These are phyloP conservation scores for Quercus suber DNA, from an alignment of 306 rosid genomes.

Conservation along the genomic window DNA sequence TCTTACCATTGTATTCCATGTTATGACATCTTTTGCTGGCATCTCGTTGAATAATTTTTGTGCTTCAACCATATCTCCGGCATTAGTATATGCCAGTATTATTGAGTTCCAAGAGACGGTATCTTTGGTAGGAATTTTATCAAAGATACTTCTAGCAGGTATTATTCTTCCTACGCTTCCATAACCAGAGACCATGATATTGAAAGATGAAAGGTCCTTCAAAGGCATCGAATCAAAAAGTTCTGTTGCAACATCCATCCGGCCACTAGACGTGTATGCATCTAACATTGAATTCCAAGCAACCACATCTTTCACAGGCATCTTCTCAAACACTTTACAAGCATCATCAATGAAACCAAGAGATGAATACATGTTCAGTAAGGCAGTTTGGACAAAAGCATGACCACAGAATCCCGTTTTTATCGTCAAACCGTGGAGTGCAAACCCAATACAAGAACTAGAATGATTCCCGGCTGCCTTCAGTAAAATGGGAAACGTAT, in stretches of 20 bases:
- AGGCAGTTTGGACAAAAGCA: constrained; percentile 27
- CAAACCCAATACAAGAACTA: background rate
- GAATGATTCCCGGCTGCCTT: constrained; percentile 21
- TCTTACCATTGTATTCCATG: constrained; percentile 33
- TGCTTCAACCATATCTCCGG: constrained; percentile 24
- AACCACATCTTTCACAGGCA: constrained; percentile 23
- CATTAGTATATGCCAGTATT: constrained; percentile 21
- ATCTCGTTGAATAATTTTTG: constrained; percentile 6
- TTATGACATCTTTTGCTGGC: constrained; percentile 21
- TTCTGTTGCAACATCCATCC: constrained; percentile 1
- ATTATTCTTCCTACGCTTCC: constrained; percentile 1
- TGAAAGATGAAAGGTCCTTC: constrained; percentile 20
- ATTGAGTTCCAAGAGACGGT: constrained; percentile 33
- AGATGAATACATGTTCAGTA: constrained; percentile 1
- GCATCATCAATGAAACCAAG: constrained; percentile 10
- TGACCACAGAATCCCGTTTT: constrained; percentile 22
- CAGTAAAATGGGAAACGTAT: constrained; percentile 29
- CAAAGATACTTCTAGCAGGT: constrained; percentile 21
- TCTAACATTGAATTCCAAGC: constrained; percentile 36
- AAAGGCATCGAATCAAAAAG: constrained; percentile 20
- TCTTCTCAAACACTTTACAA: constrained; percentile 23
- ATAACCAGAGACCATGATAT: constrained; percentile 28
- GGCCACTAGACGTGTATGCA: constrained; percentile 22
- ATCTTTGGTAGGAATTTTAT: constrained; percentile 21
- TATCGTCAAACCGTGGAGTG: constrained; percentile 18